These are phyloP conservation scores for Lichtheimia corymbifera DNA, from an alignment of 371 early-diverging fungal species.

Conservation along the genomic window DNA sequence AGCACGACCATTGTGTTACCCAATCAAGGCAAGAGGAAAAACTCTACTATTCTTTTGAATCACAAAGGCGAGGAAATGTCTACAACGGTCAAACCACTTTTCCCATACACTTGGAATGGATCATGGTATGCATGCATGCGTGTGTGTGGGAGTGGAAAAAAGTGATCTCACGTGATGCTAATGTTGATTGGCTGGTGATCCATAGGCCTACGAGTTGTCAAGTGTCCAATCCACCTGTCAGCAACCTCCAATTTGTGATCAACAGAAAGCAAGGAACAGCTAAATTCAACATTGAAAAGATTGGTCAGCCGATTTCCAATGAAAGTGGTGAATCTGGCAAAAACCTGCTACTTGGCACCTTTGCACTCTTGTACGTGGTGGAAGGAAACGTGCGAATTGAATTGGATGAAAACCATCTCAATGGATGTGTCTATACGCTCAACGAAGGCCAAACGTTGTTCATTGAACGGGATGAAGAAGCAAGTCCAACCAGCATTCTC, in stretches of 20 bases:
- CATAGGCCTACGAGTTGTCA: slow-evolving; percentile 46
- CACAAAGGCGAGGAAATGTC: slow-evolving; percentile 63
- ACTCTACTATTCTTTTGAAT: slow-evolving; percentile 44
- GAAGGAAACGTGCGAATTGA: slow-evolving; percentile 55
- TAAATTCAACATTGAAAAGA: slow-evolving; percentile 44
- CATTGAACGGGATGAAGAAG: slow-evolving; percentile 64
- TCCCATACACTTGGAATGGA: slow-evolving; percentile 66
- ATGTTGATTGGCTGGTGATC: not conserved
- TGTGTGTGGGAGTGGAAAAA: not conserved
- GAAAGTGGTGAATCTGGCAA: slow-evolving; percentile 45
- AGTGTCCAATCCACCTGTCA: slow-evolving; percentile 51
- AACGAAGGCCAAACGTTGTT: slow-evolving; percentile 56
- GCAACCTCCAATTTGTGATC: slow-evolving; percentile 58
- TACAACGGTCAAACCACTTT: slow-evolving; percentile 54
- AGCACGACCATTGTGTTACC: slow-evolving; percentile 45
- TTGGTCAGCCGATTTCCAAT: slow-evolving; percentile 38
- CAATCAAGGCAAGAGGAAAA: slow-evolving; percentile 15
- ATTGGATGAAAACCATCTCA: slow-evolving; percentile 45
- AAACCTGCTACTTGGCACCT: slow-evolving; percentile 56
- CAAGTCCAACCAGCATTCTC: slow-evolving; percentile 59
- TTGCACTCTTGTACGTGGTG: slow-evolving; percentile 63
- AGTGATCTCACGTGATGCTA: not conserved
- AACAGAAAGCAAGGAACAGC: slow-evolving; percentile 48
- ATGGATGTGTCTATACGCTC: slow-evolving; percentile 26
- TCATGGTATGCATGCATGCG: slow-evolving; percentile 44